Conservation (phyloP, 148 eudicot genomes). For the Rhododendron ovatum region DNA sequence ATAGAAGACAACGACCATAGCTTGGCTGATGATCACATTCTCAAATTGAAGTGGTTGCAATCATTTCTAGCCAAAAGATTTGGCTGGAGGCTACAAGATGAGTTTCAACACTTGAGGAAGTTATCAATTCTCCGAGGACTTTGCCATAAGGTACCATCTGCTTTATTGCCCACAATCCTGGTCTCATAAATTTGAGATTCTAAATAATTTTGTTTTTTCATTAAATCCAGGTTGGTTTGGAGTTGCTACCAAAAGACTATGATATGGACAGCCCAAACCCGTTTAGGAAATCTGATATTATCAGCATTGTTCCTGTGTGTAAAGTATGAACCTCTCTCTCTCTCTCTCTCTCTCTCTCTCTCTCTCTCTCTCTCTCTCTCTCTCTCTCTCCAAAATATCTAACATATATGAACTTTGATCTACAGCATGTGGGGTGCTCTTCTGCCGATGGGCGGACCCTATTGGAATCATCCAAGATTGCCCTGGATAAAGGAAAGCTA, state of each 20-base stretch:
- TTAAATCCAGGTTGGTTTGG: conserved; percentile 73
- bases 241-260: conserved; percentile 88
- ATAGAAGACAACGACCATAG: conserved; percentile 30
- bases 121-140: conserved; percentile 83
- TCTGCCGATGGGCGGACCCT: conserved; percentile 92
- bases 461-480: conserved; percentile 89
- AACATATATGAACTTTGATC: conserved; percentile 2
- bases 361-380: background rate
- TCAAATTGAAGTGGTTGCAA: conserved; percentile 69
- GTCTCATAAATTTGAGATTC: background rate
- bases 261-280: conserved; percentile 77
- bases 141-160: conserved; percentile 69
- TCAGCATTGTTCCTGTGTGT: conserved; percentile 89
- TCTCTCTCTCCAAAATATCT: background rate
- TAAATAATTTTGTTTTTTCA: background rate
- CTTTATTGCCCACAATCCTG: conserved; percentile 7
- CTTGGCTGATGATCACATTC: conserved; percentile 31
- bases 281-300: conserved; percentile 70
- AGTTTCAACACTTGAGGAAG: conserved; percentile 73
- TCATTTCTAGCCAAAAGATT: conserved; percentile 61
- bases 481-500: conserved; percentile 93
- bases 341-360: background rate
- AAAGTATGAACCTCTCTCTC: conserved; percentile 46
- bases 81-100: conserved; percentile 77
- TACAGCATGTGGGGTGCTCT: conserved; percentile 86